Conservation (phyloP, 768 basidiomycete genomes). For the Russula virescens region DNA sequence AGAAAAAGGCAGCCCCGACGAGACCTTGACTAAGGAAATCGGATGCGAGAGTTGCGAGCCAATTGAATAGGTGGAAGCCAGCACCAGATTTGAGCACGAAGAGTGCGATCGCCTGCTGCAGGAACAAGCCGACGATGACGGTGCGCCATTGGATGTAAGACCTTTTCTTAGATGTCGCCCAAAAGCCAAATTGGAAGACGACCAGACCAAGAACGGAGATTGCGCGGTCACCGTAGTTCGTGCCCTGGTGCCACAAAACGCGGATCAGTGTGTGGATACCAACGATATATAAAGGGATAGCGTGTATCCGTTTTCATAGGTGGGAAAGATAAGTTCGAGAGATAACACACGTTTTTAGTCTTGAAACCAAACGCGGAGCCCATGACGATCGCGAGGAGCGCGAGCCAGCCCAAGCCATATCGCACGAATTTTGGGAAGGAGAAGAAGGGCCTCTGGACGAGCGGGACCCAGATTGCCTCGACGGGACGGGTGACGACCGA, state of each 20-base stretch:
- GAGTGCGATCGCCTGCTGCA: slow-evolving; percentile 81
- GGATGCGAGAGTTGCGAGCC: slow-evolving; percentile 73
- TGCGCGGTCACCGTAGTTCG: slow-evolving; percentile 71
- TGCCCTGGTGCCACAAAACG: slow-evolving; percentile 36
- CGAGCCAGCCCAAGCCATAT: slow-evolving; percentile 67
- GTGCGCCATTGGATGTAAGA: slow-evolving; percentile 75
- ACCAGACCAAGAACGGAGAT: slow-evolving; percentile 77
- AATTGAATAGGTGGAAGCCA: slow-evolving; percentile 78
- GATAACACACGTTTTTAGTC: slow-evolving; percentile 43
- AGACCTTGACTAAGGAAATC: slow-evolving; percentile 69
- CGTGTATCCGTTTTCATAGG: no score
- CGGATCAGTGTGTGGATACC: slow-evolving; percentile 5
- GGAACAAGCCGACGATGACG: slow-evolving; percentile 79
- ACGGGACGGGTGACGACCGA: slow-evolving; percentile 67
- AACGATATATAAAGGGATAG: no score
- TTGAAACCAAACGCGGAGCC: slow-evolving; percentile 85
- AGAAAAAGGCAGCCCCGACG: slow-evolving; percentile 78
- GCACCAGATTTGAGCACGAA: slow-evolving; percentile 84
- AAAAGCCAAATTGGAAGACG: slow-evolving; percentile 76
- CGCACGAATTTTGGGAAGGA: slow-evolving; percentile 46
- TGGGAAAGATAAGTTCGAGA: no score
- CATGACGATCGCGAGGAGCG: slow-evolving; percentile 69
- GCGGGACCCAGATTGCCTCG: slow-evolving; percentile 59
- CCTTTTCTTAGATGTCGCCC: slow-evolving; percentile 56
- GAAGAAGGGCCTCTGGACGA: slow-evolving; percentile 65